Evolutionary conservation across 495 filamentous ascomycete genomes (phyloP).

Genomic region (Neurospora terricola): DNA sequence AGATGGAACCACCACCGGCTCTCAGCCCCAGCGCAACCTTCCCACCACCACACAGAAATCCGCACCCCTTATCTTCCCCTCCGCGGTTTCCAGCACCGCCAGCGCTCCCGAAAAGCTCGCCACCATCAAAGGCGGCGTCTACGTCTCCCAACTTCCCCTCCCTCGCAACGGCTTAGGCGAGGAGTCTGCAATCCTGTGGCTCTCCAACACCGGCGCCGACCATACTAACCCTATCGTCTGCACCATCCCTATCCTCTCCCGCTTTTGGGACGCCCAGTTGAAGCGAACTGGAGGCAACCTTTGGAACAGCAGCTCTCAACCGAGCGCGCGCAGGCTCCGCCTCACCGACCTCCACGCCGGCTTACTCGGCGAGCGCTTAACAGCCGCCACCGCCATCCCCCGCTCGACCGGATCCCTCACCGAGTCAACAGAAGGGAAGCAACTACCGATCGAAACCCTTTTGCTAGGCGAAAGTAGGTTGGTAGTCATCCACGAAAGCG

Average conservation of each 20-base stretch:
- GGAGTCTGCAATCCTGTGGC: slow-evolving; percentile 58
- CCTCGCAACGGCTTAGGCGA: slow-evolving; percentile 26
- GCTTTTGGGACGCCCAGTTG: slow-evolving; percentile 53
- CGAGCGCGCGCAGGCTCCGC: slow-evolving; percentile 33
- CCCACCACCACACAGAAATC: slow-evolving; percentile 33
- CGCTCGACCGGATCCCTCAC: slow-evolving; percentile 19
- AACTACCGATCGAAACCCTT: slow-evolving; percentile 45
- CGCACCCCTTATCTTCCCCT: slow-evolving; percentile 3
- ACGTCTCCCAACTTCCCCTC: slow-evolving; percentile 34
- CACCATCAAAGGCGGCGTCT: slow-evolving; percentile 51
- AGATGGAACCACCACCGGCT: slow-evolving; percentile 29
- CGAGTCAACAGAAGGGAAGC: slow-evolving; percentile 16
- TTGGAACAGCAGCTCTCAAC: slow-evolving; percentile 36
- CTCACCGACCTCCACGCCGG: slow-evolving; percentile 41
- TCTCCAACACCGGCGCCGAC: slow-evolving; percentile 42
- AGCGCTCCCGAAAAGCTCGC: slow-evolving; percentile 28
- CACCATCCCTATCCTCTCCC: slow-evolving; percentile 53
- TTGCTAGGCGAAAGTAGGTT: slow-evolving; percentile 56
- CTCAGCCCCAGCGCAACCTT: slow-evolving; percentile 26
- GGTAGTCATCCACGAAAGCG: slow-evolving; percentile 43
- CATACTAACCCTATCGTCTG: slow-evolving; percentile 33
- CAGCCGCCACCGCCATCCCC: slow-evolving; percentile 46
- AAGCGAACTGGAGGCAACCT: slow-evolving; percentile 51
- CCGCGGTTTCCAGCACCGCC: slow-evolving; percentile 14
- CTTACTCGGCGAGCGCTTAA: slow-evolving; percentile 57